Evolutionary conservation across 202 grass and related monocot genomes (phyloP).

Genomic region (Brachypodium distachyon): DNA sequence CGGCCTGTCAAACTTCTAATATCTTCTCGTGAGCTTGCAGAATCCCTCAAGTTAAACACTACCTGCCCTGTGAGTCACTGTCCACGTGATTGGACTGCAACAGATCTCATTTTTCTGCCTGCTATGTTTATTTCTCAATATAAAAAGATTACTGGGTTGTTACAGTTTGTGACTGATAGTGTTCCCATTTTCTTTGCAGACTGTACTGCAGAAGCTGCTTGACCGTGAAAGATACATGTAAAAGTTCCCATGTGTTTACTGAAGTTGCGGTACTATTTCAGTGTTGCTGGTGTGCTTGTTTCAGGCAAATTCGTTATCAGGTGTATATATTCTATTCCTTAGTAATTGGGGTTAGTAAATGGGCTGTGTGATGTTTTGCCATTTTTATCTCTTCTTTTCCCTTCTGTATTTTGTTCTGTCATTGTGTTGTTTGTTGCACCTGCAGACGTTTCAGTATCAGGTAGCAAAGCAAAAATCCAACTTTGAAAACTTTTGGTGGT

Average conservation of each 20-base stretch:
- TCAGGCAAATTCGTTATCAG: neutral
- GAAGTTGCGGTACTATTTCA: neutral
- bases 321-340: too few species aligned
- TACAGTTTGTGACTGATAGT: neutral
- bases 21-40: slow-evolving; percentile 61
- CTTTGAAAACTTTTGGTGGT: too few species aligned
- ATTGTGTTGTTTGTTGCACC: neutral
- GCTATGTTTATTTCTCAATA: neutral
- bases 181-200: slow-evolving; percentile 25
- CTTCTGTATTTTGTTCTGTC: neutral
- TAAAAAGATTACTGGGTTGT: neutral
- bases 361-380: neutral
- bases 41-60: slow-evolving; percentile 64
- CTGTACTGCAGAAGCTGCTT: slow-evolving; percentile 78
- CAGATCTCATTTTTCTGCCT: neutral
- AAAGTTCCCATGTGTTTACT: neutral
- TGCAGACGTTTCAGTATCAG: too few species aligned
- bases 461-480: too few species aligned
- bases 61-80: slow-evolving; percentile 69
- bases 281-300: neutral
- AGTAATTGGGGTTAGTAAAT: too few species aligned
- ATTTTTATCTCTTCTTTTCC: neutral
- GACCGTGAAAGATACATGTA: slow-evolving; percentile 90
- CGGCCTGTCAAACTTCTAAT: slow-evolving; percentile 76
- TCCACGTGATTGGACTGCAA: neutral